phyloP scores from a whole-genome alignment of 441 rosid species.

The Adansonia rubrostipa region DNA sequence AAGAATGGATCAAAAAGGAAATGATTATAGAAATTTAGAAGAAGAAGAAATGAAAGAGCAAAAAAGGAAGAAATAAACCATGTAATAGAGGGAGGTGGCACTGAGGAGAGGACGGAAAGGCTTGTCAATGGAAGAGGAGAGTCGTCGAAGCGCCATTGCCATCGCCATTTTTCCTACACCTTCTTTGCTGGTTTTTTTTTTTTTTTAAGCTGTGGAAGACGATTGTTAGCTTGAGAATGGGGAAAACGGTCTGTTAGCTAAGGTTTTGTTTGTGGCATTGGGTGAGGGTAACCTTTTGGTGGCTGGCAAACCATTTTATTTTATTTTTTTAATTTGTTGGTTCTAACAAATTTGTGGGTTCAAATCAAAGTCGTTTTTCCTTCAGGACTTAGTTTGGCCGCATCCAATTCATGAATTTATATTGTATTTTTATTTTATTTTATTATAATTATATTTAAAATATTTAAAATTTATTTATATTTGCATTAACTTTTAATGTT shows the following conservation, averaged over 20 bases:
- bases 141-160: conserved; percentile 96
- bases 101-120: conserved; percentile 81
- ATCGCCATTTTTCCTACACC: conserved; percentile 58
- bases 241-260: conserved; percentile 28
- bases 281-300: conserved; percentile 61
- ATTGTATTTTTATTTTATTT: too few species aligned
- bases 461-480: too few species aligned
- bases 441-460: too few species aligned
- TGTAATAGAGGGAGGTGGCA: conserved; percentile 62
- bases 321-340: background rate
- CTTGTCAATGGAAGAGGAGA: conserved; percentile 80
- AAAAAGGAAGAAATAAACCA: conserved; percentile 45
- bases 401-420: too few species aligned
- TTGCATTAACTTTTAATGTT: too few species aligned
- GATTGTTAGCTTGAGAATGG: background rate
- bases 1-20: background rate
- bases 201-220: background rate
- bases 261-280: conserved; percentile 31
- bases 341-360: too few species aligned
- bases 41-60: background rate
- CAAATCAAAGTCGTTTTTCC: too few species aligned
- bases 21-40: conserved; percentile 3
- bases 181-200: conserved; percentile 2
- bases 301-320: conserved; percentile 33
- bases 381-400: too few species aligned